Evolutionary conservation across 345 rosid species (phyloP), one percentile per base, ranked within the genome.

Genomic region (Lepidium sativum): DNA sequence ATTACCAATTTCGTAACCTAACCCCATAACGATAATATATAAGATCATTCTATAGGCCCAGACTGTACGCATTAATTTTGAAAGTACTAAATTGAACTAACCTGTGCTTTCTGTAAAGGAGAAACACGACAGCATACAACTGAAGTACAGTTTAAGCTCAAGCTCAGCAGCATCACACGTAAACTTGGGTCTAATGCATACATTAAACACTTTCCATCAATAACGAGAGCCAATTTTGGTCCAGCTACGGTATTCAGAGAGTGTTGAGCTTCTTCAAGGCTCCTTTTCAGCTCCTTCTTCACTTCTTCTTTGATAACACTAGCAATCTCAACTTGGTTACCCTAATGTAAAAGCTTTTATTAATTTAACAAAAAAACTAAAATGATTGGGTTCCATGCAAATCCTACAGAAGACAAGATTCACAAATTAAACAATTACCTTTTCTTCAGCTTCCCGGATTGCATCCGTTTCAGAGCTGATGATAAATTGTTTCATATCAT

Each of bases 71-170:
- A 64, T 13, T 31, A 33, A 49, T 6, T 33, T 42, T 34, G 17
- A 34, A 62, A 44, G 8, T 18, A 4, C 21, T 27, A 42, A 35
- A 20, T 38, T 48, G 7, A 21, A 65, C 29, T 68, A 58, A 94
- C 99, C 95, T 94, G 99, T 56, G 99, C 99, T 79, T 94, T 94
- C 82, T 94, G 99, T 57, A 94, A 75, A 35, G 99, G 99, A 73
- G 99, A 94, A 71, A 94, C 99, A 58, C 99, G 91, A 67, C 99
- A 94, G 80, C 99, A 94, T 70, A 91, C 96, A 63, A 94, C 99
- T 56, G 99, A 88, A 72, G 78, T 78, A 69, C 99, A 94, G 73
- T 91, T 94, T 84, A 94, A 77, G 83, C 99, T 88, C 80, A 94
- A 75, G 79, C 83, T 91, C 75, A 94, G 95, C 27, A 94, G 82